phyloP scores from a whole-genome alignment of 2,329 filamentous ascomycete genomes.

The Fusarium nisikadoi region DNA sequence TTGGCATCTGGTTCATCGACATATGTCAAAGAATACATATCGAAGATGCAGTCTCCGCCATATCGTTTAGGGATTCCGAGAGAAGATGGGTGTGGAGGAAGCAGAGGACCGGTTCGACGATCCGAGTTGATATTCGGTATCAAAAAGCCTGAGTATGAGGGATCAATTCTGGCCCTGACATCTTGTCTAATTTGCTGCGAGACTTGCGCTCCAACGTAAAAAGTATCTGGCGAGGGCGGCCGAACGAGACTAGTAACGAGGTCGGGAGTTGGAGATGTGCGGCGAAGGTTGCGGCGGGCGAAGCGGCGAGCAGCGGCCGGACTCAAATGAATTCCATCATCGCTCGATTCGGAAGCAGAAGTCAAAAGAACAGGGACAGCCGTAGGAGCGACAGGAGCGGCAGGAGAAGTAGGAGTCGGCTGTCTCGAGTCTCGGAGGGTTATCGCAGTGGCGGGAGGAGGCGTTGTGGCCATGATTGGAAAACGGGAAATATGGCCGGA shows the following conservation, averaged over 20 bases:
- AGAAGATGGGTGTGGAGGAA: conserved; percentile 52
- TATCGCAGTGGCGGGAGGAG: conserved; percentile 21
- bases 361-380: conserved; percentile 21
- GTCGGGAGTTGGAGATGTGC: conserved; percentile 52
- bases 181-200: conserved; percentile 40
- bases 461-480: conserved; percentile 38
- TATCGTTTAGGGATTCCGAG: conserved; percentile 53
- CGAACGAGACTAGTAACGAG: conserved; percentile 54
- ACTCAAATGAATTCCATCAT: conserved; percentile 50
- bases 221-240: conserved; percentile 51
- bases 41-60: conserved; percentile 54
- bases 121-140: conserved; percentile 41
- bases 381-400: conserved; percentile 2
- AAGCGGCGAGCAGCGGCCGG: conserved; percentile 51
- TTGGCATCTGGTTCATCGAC: conserved; percentile 58
- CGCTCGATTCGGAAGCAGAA: conserved; percentile 50
- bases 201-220: conserved; percentile 46
- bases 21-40: conserved; percentile 59
- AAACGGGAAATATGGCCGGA: background rate
- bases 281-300: conserved; percentile 50
- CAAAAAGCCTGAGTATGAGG: conserved; percentile 24
- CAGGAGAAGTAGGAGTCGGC: conserved; percentile 24
- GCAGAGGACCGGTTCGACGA: conserved; percentile 49
- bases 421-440: conserved; percentile 20
- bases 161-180: conserved; percentile 20